A percentile compares a stretch with the other conserved stretches of the same genome.
phyloP scores from a whole-genome alignment of 2,329 filamentous ascomycete genomes.

The Colletotrichum viniferum region DNA sequence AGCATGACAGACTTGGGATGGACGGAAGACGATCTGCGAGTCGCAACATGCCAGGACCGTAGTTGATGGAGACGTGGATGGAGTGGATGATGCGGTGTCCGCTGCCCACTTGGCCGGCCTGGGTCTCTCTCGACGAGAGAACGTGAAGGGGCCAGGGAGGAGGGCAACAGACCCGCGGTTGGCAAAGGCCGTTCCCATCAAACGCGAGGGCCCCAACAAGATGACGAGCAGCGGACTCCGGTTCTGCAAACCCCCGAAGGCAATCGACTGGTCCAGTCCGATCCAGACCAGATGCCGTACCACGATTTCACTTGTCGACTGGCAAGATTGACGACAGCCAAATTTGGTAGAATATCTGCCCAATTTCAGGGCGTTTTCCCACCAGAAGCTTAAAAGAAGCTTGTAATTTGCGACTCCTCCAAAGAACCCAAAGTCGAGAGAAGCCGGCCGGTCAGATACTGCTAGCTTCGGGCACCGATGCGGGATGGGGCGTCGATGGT shows the following conservation, averaged over 20 bases:
- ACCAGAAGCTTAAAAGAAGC: not conserved
- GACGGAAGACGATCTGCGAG: constrained; percentile 8
- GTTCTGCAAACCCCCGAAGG: not conserved
- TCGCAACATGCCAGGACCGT: not conserved
- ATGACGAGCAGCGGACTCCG: constrained; percentile 3
- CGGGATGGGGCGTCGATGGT: not conserved
- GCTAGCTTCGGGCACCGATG: not conserved
- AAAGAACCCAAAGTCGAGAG: not conserved
- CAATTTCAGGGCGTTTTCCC: not conserved
- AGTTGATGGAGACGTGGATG: not conserved
- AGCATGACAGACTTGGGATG: constrained; percentile 10
- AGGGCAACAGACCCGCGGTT: not conserved
- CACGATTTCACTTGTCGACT: not conserved
- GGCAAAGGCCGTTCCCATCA: not conserved
- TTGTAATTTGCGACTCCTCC: not conserved
- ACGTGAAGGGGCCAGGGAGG: not conserved
- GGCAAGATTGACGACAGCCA: not conserved
- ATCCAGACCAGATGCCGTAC: not conserved
- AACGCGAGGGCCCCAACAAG: not conserved
- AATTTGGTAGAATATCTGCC: not conserved
- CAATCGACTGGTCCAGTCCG: not conserved
- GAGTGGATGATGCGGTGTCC: not conserved
- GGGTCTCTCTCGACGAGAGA: not conserved
- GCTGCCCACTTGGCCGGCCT: not conserved
- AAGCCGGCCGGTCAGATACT: not conserved